These are phyloP conservation scores for Candida montana DNA, from an alignment of 805 yeast species.

Conservation along the genomic window DNA sequence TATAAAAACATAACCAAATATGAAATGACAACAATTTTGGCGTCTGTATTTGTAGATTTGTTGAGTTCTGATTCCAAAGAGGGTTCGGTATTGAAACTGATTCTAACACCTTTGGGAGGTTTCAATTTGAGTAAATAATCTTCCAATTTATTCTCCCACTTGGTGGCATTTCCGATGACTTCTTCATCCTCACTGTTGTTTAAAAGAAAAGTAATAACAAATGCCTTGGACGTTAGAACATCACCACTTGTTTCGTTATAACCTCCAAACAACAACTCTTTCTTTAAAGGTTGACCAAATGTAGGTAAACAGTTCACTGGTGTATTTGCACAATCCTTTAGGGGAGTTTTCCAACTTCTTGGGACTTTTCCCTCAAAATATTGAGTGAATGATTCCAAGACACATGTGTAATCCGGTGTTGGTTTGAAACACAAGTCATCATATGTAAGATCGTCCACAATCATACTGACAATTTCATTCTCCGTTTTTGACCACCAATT, in stretches of 20 bases:
- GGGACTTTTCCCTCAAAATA: conserved; percentile 73
- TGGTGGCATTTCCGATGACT: conserved; percentile 31
- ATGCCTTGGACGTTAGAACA: conserved; percentile 59
- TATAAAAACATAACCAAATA: conserved; percentile 84
- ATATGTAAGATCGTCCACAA: conserved; percentile 33
- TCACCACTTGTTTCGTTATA: conserved; percentile 32
- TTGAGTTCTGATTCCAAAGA: conserved; percentile 83
- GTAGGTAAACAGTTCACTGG: conserved; percentile 89
- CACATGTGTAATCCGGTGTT: conserved; percentile 65
- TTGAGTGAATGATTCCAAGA: conserved; percentile 82
- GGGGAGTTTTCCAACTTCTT: conserved; percentile 47
- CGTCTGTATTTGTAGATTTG: conserved; percentile 76
- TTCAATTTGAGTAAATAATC: conserved; percentile 40
- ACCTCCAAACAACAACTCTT: conserved; percentile 66
- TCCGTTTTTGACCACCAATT: conserved; percentile 92
- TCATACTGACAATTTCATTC: conserved; percentile 36
- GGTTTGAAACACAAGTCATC: conserved; percentile 83
- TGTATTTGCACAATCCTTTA: conserved; percentile 60
- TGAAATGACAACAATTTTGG: conserved; percentile 62
- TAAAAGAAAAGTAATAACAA: conserved; percentile 69
- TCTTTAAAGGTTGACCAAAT: conserved; percentile 85
- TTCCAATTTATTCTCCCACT: conserved; percentile 74
- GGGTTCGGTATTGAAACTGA: conserved; percentile 76
- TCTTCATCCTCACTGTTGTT: conserved; percentile 41
- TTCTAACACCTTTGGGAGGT: conserved; percentile 49